Percentiles rank a stretch among this genome's conserved stretches.
Conservation (phyloP, 1,284 basidiomycete species). For the Cystobasidium sp. region DNA sequence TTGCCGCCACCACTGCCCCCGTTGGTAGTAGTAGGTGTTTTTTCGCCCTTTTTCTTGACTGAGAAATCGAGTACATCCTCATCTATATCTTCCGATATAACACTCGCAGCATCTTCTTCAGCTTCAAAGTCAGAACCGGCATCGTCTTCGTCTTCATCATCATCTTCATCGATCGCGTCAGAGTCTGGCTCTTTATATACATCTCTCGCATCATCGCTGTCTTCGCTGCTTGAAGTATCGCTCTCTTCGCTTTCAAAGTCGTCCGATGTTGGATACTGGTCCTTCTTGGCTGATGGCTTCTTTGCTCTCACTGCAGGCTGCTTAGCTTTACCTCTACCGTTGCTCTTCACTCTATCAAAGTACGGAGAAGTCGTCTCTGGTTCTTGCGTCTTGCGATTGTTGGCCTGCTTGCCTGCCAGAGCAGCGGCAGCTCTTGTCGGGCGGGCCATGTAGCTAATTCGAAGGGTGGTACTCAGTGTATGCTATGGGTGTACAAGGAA, state of each 20-base stretch:
- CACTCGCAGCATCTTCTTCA: slow-evolving; percentile 29
- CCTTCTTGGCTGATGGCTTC: background rate
- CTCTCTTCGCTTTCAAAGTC: slow-evolving; percentile 27
- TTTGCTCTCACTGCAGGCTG: background rate
- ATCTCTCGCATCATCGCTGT: slow-evolving; percentile 21
- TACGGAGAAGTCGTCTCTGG: slow-evolving; percentile 18
- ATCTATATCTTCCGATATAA: slow-evolving; percentile 26
- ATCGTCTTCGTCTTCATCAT: slow-evolving; percentile 29
- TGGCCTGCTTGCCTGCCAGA: slow-evolving; percentile 16
- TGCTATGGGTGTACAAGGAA: background rate
- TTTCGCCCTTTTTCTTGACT: slow-evolving; percentile 3
- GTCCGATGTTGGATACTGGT: background rate
- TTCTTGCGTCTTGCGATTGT: slow-evolving; percentile 2
- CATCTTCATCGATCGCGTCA: slow-evolving; percentile 40
- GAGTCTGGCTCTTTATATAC: slow-evolving; percentile 40
- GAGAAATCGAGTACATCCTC: slow-evolving; percentile 28
- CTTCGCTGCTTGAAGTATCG: slow-evolving; percentile 29
- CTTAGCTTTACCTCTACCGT: slow-evolving; percentile 6
- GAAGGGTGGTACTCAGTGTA: no score
- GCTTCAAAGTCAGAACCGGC: slow-evolving; percentile 14
- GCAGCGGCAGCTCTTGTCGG: slow-evolving; percentile 7
- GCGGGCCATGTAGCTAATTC: background rate
- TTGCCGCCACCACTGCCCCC: slow-evolving; percentile 2
- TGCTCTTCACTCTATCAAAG: slow-evolving; percentile 25
- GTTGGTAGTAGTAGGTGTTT: background rate